Evolutionary conservation across 805 yeast genomes (phyloP), one percentile per base, ranked within the genome.

Genomic region (Brettanomyces sp.): DNA sequence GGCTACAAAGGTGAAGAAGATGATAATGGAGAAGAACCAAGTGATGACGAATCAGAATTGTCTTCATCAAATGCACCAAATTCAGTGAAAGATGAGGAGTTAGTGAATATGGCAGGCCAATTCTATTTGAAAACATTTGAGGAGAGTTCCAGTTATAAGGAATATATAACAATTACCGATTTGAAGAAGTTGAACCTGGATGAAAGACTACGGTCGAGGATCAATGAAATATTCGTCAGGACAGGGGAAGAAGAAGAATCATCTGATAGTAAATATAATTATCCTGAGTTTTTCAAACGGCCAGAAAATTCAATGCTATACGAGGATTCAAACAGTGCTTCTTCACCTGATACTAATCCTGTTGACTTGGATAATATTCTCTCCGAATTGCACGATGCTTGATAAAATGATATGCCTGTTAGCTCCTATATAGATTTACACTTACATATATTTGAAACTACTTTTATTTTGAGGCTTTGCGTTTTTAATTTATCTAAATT

Each of bases 71-170:
- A 38, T n/a, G 35, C 32, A 21, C 37, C 14, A 34, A 13, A 11
- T 9, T 14, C 21, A 12, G 6, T 35, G 22, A 46, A 61, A 56
- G 67, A 65, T 41, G 53, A 55, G 35, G 65, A 64, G 45, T 55
- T 70, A 60, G 66, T 65, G 9, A 63, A 64, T 40, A 62, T 67
- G 24, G 60, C 69, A 1, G 69, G 71, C 43, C 68, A 67, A 35
- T 67, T 67, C 41, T 70, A 36, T 52, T 55, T 49, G 57, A 63
- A 53, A 48, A 71, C 62, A 30, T 72, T 73, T 52, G 54, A 62
- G 37, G 69, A 68, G 39, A 56, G 70, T 24, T 65, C 72, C 21
- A 56, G 60, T 25, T 72, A 72, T 12, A 68, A 66, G 45, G 59
- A 59, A 28, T 59, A 59, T 49, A 55, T 73, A n/a, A 60, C 70